Evolutionary conservation across 1,284 basidiomycete species (phyloP).

Genomic region (Ustilago hordei): DNA sequence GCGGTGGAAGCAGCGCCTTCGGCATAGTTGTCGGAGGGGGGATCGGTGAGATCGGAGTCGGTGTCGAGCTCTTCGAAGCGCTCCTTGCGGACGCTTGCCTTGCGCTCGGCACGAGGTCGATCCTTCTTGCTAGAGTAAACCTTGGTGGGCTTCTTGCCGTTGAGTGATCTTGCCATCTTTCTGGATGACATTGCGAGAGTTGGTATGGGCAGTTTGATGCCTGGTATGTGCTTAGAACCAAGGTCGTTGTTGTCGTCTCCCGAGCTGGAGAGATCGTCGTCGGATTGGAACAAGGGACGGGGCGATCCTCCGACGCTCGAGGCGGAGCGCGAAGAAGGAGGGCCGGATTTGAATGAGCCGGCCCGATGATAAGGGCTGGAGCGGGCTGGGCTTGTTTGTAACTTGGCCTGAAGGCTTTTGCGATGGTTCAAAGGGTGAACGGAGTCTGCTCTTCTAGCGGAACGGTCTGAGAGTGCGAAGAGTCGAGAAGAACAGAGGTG

Average conservation of each 20-base stretch:
- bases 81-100: slow-evolving; percentile 61
- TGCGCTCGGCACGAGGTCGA: slow-evolving; percentile 52
- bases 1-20: slow-evolving; percentile 14
- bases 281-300: slow-evolving; percentile 39
- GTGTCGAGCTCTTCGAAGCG: slow-evolving; percentile 57
- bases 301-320: slow-evolving; percentile 48
- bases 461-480: slow-evolving; percentile 29
- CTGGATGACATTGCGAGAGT: slow-evolving; percentile 50
- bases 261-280: slow-evolving; percentile 45
- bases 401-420: slow-evolving; percentile 46
- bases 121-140: slow-evolving; percentile 47
- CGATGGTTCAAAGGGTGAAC: slow-evolving; percentile 33
- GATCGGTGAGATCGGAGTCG: slow-evolving; percentile 53
- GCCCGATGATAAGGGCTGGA: slow-evolving; percentile 34
- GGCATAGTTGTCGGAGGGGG: slow-evolving; percentile 44
- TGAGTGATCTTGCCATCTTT: slow-evolving; percentile 27
- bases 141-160: slow-evolving; percentile 43
- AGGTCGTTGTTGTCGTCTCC: slow-evolving; percentile 47
- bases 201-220: slow-evolving; percentile 55
- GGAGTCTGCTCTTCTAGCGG: slow-evolving; percentile 37
- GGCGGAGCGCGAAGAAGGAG: slow-evolving; percentile 40
- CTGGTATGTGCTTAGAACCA: slow-evolving; percentile 46
- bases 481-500: neutral
- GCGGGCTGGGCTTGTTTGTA: slow-evolving; percentile 32
- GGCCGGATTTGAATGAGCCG: slow-evolving; percentile 34